Conservation (phyloP, 2,329 filamentous ascomycete genomes). For the Calonectria pseudoturangicola region DNA sequence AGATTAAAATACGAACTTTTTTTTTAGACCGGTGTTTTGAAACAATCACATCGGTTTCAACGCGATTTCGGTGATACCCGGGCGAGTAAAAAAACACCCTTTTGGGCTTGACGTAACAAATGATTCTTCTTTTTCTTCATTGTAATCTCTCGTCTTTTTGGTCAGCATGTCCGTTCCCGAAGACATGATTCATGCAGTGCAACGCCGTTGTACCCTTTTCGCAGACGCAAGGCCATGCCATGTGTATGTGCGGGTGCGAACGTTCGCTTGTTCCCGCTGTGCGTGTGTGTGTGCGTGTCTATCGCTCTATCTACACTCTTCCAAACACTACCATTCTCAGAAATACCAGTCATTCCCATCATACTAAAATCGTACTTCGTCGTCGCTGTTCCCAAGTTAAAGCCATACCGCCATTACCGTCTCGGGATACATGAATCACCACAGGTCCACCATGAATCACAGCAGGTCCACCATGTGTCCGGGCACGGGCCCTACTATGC, state of each 20-base stretch:
- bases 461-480: conserved; percentile 39
- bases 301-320: conserved; percentile 48
- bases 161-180: conserved; percentile 21
- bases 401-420: conserved; percentile 23
- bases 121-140: conserved; percentile 17
- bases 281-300: conserved; percentile 43
- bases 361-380: conserved; percentile 28
- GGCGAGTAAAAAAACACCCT: not conserved
- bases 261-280: conserved; percentile 18
- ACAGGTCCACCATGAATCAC: conserved; percentile 37
- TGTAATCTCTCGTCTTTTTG: conserved; percentile 29
- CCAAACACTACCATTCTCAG: conserved; percentile 38
- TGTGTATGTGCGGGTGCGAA: conserved; percentile 36
- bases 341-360: conserved; percentile 24
- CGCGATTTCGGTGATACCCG: conserved; percentile 13
- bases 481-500: conserved; percentile 48
- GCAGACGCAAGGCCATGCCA: conserved; percentile 28
- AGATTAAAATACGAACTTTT: not conserved
- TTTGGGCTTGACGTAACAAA: conserved; percentile 16
- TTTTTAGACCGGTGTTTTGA: conserved; percentile 19
- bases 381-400: conserved; percentile 24
- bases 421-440: conserved; percentile 12
- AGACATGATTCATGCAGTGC: conserved; percentile 43
- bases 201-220: conserved; percentile 38
- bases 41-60: not conserved